Evolutionary conservation across 2,329 filamentous ascomycete genomes (phyloP).

Genomic region (Aspergillus flavus): DNA sequence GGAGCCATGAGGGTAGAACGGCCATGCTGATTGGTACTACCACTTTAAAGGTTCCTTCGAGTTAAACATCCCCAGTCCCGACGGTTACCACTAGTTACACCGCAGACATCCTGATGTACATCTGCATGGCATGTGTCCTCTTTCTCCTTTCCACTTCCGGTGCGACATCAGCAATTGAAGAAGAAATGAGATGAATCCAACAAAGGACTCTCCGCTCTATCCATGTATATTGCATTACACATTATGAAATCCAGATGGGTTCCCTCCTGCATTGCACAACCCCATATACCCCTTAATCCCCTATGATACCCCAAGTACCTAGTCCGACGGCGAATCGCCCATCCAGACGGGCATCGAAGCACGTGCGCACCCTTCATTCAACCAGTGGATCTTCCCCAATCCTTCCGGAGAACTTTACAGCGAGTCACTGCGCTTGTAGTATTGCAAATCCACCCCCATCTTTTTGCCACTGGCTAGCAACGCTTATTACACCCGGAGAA

Average conservation of each 20-base stretch:
- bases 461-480: slow-evolving; percentile 15
- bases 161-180: neutral
- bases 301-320: neutral
- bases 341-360: slow-evolving; percentile 18
- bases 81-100: neutral
- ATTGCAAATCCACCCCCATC: neutral
- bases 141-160: neutral
- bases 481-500: slow-evolving; percentile 23
- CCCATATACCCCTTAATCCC: neutral
- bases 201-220: neutral
- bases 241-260: neutral
- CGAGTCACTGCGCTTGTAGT: slow-evolving; percentile 7
- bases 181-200: neutral
- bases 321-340: neutral
- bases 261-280: neutral
- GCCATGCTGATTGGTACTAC: slow-evolving; percentile 14
- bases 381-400: slow-evolving; percentile 11
- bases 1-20: slow-evolving; percentile 8
- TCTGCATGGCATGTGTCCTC: neutral
- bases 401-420: neutral
- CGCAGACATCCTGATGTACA: neutral
- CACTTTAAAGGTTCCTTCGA: neutral
- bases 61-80: neutral
- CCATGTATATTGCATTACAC: neutral
- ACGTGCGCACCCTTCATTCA: slow-evolving; percentile 13